Evolutionary conservation across 345 rosid species (phyloP).

Genomic region (Salix udensis): DNA sequence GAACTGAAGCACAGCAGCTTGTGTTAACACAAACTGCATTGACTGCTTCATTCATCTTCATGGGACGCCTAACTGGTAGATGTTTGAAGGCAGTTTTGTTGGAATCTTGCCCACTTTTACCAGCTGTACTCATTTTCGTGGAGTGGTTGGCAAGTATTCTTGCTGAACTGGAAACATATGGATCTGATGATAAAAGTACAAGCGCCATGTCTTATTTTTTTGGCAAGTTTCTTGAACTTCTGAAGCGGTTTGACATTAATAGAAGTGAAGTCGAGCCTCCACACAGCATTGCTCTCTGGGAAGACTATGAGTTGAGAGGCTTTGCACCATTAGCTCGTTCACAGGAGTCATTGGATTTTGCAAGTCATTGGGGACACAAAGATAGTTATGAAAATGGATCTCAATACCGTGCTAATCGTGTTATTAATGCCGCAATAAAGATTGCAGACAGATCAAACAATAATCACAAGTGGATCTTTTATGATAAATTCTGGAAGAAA

Average conservation of each 20-base stretch:
- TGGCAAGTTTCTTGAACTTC: slow-evolving; percentile 41
- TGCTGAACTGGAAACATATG: slow-evolving; percentile 38
- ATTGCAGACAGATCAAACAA: slow-evolving; percentile 47
- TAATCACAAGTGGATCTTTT: slow-evolving; percentile 52
- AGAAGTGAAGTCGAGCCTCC: slow-evolving; percentile 19
- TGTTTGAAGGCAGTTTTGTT: slow-evolving; percentile 45
- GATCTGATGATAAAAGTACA: slow-evolving; percentile 44
- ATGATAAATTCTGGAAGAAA: slow-evolving; percentile 31
- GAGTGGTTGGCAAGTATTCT: slow-evolving; percentile 60
- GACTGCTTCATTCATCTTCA: slow-evolving; percentile 47
- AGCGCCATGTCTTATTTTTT: slow-evolving; percentile 58
- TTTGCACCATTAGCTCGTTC: slow-evolving; percentile 54
- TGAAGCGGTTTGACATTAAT: slow-evolving; percentile 35
- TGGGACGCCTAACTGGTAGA: slow-evolving; percentile 68
- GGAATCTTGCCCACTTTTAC: slow-evolving; percentile 58
- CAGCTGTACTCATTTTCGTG: slow-evolving; percentile 64
- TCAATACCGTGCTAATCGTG: slow-evolving; percentile 51
- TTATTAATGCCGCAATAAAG: slow-evolving; percentile 49
- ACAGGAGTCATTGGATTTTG: slow-evolving; percentile 52
- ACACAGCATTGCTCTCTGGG: slow-evolving; percentile 61
- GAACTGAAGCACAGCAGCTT: slow-evolving; percentile 21
- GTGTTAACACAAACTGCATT: slow-evolving; percentile 37
- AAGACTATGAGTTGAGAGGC: slow-evolving; percentile 80
- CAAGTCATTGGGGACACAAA: slow-evolving; percentile 35
- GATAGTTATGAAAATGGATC: slow-evolving; percentile 43